Percentiles rank a stretch among this genome's conserved stretches.
Conservation (phyloP, 148 eudicot genomes). For the Spergularia bocconei region DNA sequence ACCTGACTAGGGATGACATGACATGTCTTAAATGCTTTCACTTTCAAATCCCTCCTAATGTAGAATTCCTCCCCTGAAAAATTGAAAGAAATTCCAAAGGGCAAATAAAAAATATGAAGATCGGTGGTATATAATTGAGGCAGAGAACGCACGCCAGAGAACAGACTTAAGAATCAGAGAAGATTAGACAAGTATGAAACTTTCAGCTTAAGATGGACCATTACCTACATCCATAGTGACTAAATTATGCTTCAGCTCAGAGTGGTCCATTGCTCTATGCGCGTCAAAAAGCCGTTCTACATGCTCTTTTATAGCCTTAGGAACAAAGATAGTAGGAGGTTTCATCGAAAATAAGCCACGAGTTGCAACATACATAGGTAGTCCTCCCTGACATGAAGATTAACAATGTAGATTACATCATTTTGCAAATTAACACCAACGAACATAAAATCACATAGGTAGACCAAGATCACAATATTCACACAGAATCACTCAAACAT, state of each 20-base stretch:
- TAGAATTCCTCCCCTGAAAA: slow-evolving; percentile 69
- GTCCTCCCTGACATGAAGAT: slow-evolving; percentile 57
- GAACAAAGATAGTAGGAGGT: slow-evolving; percentile 88
- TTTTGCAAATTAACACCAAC: not conserved
- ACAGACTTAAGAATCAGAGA: not conserved
- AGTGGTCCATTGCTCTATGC: slow-evolving; percentile 86
- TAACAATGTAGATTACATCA: not conserved
- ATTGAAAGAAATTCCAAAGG: not conserved
- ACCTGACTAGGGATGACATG: slow-evolving; percentile 90
- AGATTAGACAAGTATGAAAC: not conserved
- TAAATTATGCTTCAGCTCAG: slow-evolving; percentile 73
- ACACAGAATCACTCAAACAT: not conserved
- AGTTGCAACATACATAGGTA: slow-evolving; percentile 96
- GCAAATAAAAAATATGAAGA: not conserved
- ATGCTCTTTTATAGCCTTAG: slow-evolving; percentile 54
- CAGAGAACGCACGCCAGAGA: not conserved
- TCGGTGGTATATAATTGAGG: not conserved
- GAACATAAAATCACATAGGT: not conserved
- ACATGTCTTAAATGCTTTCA: slow-evolving; percentile 75
- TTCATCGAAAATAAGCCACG: slow-evolving; percentile 81
- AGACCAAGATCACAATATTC: not conserved
- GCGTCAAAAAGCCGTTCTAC: slow-evolving; percentile 83
- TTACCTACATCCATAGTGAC: slow-evolving; percentile 79
- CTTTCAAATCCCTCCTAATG: slow-evolving; percentile 75
- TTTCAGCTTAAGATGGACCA: slow-evolving; percentile 9